Evolutionary conservation across 768 basidiomycete species (phyloP), one percentile per base, ranked within the genome.

Genomic region (Lepiota subincarnata): DNA sequence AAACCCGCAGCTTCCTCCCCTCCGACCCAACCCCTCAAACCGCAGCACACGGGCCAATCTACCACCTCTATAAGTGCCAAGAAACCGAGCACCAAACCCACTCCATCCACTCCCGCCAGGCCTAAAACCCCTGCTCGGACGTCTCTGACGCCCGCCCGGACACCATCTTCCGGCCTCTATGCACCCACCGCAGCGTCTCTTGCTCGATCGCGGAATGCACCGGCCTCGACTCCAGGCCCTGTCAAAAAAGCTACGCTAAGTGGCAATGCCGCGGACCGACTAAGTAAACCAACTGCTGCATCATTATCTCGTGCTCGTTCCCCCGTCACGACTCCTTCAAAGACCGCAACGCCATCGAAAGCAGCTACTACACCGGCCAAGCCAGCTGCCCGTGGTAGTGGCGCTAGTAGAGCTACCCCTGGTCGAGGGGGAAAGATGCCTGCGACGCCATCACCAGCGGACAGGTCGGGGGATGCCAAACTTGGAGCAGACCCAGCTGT

Each of bases 131-230:
- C 85, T 2, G 79, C 82, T 4, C 55, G 51, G n/a, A 37, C 54
- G 16, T 45, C 48, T 6, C 11, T 45, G 58, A 26, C 51, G 57
- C 4, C 51, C 31, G 64, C 69, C 6, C 74, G 78, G 54, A 83
- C 83, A 0, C 82, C 84, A 1, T 80, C 82, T 4, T 73, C 81
- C 1, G 84, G 87, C 11, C 66, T 91, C 18, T 90, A 86, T 62
- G 89, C 90, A 6, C 90, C 90, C 0, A 92, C 90, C 0, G 90
- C 89, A 0, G 87, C 89, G 2, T 89, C 89, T 7, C 79, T 92
- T 6, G 90, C 90, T 0, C 79, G 75, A 46, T 75, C 84, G 31
- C 83, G 87, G 45, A 81, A 78, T 61, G 75, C 78, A 0, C 72
- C 71, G 6, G 73, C 73, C 1, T 69, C 67, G 0, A 68, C 73